A percentile compares a stretch with the other conserved stretches of the same genome.
Evolutionary conservation across 805 yeast species (phyloP).

Genomic region (Metschnikowia dekortorum): DNA sequence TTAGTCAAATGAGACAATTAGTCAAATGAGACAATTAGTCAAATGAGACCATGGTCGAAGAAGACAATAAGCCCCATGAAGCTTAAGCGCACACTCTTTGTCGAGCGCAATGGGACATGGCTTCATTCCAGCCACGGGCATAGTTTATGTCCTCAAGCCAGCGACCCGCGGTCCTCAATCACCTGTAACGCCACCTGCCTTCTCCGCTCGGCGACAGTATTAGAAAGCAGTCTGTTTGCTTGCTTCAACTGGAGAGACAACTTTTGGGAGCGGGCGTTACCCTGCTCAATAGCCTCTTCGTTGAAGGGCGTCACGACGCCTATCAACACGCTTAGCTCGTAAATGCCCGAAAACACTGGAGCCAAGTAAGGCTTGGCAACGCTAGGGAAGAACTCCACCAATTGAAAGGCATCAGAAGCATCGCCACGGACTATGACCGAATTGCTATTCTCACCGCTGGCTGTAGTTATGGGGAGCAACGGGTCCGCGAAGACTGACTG

Average conservation of each 20-base stretch:
- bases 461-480: conserved; percentile 44
- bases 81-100: too few species aligned
- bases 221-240: conserved; percentile 33
- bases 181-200: conserved; percentile 74
- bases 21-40: too few species aligned
- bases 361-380: conserved; percentile 47
- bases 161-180: conserved; percentile 54
- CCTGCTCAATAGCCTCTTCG: conserved; percentile 64
- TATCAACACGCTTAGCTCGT: conserved; percentile 36
- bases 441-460: conserved; percentile 22
- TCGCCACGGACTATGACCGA: conserved; percentile 56
- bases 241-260: conserved; percentile 49
- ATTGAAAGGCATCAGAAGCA: conserved; percentile 83
- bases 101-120: too few species aligned
- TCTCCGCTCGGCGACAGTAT: conserved; percentile 65
- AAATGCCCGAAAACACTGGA: conserved; percentile 42
- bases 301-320: conserved; percentile 59
- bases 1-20: too few species aligned
- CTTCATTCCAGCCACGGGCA: not conserved
- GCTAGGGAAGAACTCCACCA: conserved; percentile 81
- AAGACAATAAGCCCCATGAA: too few species aligned
- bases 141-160: not conserved
- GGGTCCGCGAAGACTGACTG: conserved; percentile 57
- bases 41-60: too few species aligned
- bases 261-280: conserved; percentile 67